A percentile compares a stretch with the other conserved stretches of the same genome.
Conservation (phyloP, 768 basidiomycete genomes). For the Boletus rubroflammeus region DNA sequence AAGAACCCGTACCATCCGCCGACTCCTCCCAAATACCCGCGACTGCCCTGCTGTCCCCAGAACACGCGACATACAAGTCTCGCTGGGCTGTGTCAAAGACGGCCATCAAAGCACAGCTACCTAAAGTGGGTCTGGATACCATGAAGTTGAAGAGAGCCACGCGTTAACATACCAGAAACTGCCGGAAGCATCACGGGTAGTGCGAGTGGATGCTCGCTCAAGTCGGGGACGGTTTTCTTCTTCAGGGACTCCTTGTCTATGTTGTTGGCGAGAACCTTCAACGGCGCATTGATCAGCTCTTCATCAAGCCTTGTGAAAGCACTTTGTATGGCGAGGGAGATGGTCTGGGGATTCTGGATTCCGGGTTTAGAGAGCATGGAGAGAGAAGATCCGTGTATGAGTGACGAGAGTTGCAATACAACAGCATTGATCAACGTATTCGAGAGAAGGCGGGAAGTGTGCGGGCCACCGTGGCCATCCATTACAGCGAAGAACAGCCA, state of each 20-base stretch:
- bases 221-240: conserved; percentile 54
- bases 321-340: conserved; percentile 64
- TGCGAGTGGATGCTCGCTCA: conserved; percentile 68
- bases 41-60: conserved; percentile 94
- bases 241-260: conserved; percentile 50
- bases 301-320: conserved; percentile 83
- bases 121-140: conserved; percentile 34
- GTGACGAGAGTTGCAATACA: conserved; percentile 63
- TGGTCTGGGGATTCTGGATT: conserved; percentile 45
- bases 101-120: conserved; percentile 89
- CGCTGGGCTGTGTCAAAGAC: conserved; percentile 80
- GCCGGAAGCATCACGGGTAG: conserved; percentile 77
- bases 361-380: conserved; percentile 37
- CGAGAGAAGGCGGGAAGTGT: conserved; percentile 82
- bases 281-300: conserved; percentile 77
- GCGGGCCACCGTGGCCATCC: conserved; percentile 84
- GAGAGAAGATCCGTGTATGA: conserved; percentile 36
- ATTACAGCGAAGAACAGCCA: conserved; percentile 84
- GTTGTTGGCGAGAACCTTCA: conserved; percentile 62
- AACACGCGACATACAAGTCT: conserved; percentile 85
- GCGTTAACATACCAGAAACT: conserved; percentile 53
- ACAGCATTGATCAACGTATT: conserved; percentile 83
- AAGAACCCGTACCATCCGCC: conserved; percentile 61
- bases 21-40: conserved; percentile 86
- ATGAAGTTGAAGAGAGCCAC: background rate